phyloP scores from a whole-genome alignment of 2,329 filamentous ascomycete species.

The Penicillium sp. region DNA sequence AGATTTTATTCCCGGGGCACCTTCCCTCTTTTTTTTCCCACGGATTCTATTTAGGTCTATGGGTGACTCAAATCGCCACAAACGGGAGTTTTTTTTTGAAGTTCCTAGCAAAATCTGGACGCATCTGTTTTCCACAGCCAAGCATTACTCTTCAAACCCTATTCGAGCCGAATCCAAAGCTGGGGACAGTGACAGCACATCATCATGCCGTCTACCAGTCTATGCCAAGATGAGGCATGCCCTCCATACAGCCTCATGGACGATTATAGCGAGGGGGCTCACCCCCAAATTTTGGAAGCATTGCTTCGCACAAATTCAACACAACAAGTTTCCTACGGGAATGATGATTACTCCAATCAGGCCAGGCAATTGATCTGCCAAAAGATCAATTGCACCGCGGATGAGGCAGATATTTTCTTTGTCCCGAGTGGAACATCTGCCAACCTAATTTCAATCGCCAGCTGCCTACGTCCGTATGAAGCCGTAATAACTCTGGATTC shows the following conservation, averaged over 20 bases:
- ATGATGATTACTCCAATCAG: slow-evolving; percentile 50
- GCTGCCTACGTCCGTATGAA: slow-evolving; percentile 56
- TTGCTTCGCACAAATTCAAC: slow-evolving; percentile 50
- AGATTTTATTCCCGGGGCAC: slow-evolving; percentile 25
- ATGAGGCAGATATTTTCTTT: slow-evolving; percentile 55
- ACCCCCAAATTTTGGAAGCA: slow-evolving; percentile 54
- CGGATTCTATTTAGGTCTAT: slow-evolving; percentile 22
- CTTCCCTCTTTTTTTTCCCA: slow-evolving; percentile 20
- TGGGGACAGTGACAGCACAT: slow-evolving; percentile 2
- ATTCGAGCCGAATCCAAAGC: background rate
- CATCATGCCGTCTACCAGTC: slow-evolving; percentile 31
- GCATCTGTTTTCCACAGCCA: background rate
- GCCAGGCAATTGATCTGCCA: slow-evolving; percentile 50
- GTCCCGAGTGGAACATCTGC: slow-evolving; percentile 58
- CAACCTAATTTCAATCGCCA: slow-evolving; percentile 57
- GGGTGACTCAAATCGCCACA: slow-evolving; percentile 23
- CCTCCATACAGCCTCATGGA: slow-evolving; percentile 54
- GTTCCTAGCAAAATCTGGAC: background rate
- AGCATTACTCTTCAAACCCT: slow-evolving; percentile 5
- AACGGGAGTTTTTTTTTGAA: slow-evolving; percentile 1
- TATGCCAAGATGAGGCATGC: slow-evolving; percentile 32
- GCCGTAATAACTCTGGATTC: slow-evolving; percentile 56
- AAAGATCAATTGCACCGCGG: slow-evolving; percentile 30
- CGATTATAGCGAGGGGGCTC: slow-evolving; percentile 58
- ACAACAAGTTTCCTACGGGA: slow-evolving; percentile 55